Base-by-base conservation (phyloP, 2,329 filamentous ascomycete genomes). In the Pyrenophora tritici-repentis region DNA sequence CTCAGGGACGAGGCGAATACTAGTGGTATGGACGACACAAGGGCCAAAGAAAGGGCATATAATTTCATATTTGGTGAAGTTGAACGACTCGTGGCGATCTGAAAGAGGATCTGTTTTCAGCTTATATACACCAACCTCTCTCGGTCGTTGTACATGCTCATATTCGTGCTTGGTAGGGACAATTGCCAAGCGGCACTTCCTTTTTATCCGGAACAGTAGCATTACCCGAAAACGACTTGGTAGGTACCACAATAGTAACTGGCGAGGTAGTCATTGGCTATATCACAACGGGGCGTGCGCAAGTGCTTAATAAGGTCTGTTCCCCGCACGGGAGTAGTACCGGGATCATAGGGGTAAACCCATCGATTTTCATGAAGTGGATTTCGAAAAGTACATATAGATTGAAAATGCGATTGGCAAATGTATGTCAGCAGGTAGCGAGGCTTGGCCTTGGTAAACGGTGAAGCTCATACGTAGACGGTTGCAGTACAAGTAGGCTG, bases 291-390 rank as follows among this genome's bases (percentile, higher is more conserved):
- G 24, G 34, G 16, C 20, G 26, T 56, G 46, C 50, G 22, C 22
- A 53, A 42, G 42, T 42, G 38, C 39, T 42, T 12, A 50, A 55
- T 34, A 22, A n/a, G 10, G 13, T 20, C 39, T 38, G 18, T 17
- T 42, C 42, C 42, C 47, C 36, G 41, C 46, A 42, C 40, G 42
- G 32, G 38, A 38, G 18, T 26, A 29, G 50, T 32, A 40, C 40
- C 42, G 42, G 44, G n/a, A 34, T 33, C 44, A 18, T 47, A 31
- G 37, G 24, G 44, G 18, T 32, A 12, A 16, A 6, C 5, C 6
- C 22, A 24, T 24, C 8, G 22, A 6, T 24, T 7, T 7, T 9
- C 22, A 24, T 24, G 22, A 24, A 24, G 22, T 24, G 22, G 22
- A 7, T 9, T 24, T 24, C 8, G 22, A 24, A 9, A 24, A 24